Base-by-base conservation (phyloP, 2,329 filamentous ascomycete species). In the Knufia fluminis region DNA sequence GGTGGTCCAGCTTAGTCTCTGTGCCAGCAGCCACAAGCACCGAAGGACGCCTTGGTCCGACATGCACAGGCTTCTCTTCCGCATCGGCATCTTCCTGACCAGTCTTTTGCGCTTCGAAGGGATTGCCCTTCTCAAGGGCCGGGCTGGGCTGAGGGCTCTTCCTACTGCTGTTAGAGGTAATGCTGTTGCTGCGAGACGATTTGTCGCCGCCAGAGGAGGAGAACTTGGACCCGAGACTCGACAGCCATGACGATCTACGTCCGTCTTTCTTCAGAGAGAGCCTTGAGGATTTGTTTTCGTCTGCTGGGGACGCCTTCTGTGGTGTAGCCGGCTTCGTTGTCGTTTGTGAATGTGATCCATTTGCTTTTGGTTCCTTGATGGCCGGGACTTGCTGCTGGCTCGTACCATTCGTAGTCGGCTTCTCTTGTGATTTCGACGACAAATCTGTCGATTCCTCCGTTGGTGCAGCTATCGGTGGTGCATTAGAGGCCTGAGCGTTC, bases 141-240 rank as follows among this genome's bases (percentile, higher is more conserved):
- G 70, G 65, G 41, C 51, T 61, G 12, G 40, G 63, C 54, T 50
- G 59, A 59, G 41, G 62, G 51, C 52, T 26, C 64, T 68, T 22
- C 56, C 61, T 26, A 57, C 59, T 32, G 59, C 51, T 10, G 56
- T 58, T 24, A 35, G 53, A 55, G n/a, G 61, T 60, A 52, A 65
- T 68, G 17, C 61, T 44, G 51, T 52, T 61, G 10, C 59, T 61
- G 51, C 64, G 66, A 20, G 67, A 65, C 3, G 67, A 66, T n/a
- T 68, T 65, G n/a, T 23, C 10, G 35, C 19, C 33, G 8, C 28
- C 35, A 43, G 80, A 81, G 2, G 86, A 36, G 6, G 33, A 89
- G 70, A 97, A 95, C 64, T 94, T 96, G 57, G 87, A 91, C 56
- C 88, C 94, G 57, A 97, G 80, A 62, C 82, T 95, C 50, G 86